Base-by-base conservation (phyloP, 495 filamentous ascomycete species). In the Parathielavia hyrcaniae region DNA sequence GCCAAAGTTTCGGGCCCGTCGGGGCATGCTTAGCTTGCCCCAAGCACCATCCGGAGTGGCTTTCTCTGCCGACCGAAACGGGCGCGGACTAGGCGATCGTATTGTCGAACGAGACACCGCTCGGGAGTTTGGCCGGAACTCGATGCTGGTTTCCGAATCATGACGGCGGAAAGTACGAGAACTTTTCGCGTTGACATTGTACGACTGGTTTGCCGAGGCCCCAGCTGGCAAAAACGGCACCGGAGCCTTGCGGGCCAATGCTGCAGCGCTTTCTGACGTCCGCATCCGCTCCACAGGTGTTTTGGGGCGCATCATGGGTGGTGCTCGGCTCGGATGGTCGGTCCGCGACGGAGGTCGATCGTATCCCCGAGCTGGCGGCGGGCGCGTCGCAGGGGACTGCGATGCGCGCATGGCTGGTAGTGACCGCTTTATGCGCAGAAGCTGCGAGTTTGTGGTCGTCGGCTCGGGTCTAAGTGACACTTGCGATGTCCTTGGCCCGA, bases 371-470 rank as follows among this genome's bases (percentile, higher is more conserved):
- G 76, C 64, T 3, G 58, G 54, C 30, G 70, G 57, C 20, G 67
- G 64, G 65, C 69, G 66, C 40, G 79, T 77, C 7, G 63, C 71
- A 32, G 75, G 74, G 32, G 72, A 71, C 46, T 79, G 77, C 34
- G 72, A 63, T 52, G 75, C 75, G 50, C 88, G 80, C 75, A 96
- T 87, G 23, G 81, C 83, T 23, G 93, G 90, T 72, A 95, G 80
- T 8, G 95, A 97, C 50, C 91, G 83, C 75, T 97, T 97, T 30
- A 89, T 74, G 67, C 84, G 85, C 38, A 97, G 76, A 32, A 89
- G 72, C 61, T 93, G 88, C 23, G 86, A 81, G 65, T 76, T 84
- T 14, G 86, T 86, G 13, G 87, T 86, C 30, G 84, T 86, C 6
- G 82, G 81, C 61, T 88, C 85, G 23, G 8, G 72, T 40, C 75